These are phyloP conservation scores for Brachypodium distachyon DNA, from an alignment of 202 grass and related monocot species.

Conservation along the genomic window DNA sequence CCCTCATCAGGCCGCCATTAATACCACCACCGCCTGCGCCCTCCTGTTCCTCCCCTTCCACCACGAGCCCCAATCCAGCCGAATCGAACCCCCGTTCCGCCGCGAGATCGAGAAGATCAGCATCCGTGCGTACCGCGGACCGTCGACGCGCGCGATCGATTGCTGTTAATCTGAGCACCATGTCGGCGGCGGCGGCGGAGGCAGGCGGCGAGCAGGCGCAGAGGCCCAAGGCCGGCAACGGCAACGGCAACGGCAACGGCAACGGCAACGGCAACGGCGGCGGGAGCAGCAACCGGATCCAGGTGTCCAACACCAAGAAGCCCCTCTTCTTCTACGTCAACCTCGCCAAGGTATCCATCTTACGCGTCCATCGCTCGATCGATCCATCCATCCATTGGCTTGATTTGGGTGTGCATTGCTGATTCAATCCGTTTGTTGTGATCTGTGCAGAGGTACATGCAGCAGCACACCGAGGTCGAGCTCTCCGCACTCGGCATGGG, in stretches of 20 bases:
- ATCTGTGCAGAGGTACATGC: constrained; percentile 64
- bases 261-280: background rate
- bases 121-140: background rate
- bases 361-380: background rate
- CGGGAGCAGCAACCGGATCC: constrained; percentile 23
- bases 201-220: background rate
- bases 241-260: no score
- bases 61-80: background rate
- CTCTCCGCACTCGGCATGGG: constrained; percentile 72
- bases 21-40: background rate
- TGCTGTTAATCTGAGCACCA: background rate
- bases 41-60: background rate
- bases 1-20: background rate
- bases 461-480: constrained; percentile 55
- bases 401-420: background rate
- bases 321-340: constrained; percentile 49
- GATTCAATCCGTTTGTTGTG: background rate
- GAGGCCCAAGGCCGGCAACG: background rate
- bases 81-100: background rate
- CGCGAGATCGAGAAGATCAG: background rate
- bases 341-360: constrained; percentile 18
- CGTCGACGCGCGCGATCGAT: background rate
- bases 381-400: background rate
- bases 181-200: background rate
- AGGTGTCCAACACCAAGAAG: constrained; percentile 44